These are phyloP conservation scores for Trichosanthes truncata DNA, from an alignment of 306 rosid species.

Conservation along the genomic window DNA sequence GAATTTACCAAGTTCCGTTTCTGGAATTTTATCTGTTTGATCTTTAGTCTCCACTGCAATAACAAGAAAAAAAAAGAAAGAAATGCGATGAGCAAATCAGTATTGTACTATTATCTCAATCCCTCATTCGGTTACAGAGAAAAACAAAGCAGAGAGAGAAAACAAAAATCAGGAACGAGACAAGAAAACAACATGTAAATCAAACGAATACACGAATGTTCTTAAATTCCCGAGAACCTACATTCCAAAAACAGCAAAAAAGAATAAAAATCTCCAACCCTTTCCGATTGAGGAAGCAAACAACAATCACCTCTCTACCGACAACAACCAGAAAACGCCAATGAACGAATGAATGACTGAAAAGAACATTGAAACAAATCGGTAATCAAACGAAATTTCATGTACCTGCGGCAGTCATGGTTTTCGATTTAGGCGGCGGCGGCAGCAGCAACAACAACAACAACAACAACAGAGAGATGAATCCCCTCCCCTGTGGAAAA, in stretches of 20 bases:
- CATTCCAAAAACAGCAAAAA: no score
- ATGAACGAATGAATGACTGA: neutral
- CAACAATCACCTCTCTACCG: neutral
- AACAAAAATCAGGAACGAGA: neutral
- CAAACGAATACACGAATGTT: no score
- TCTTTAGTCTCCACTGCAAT: constrained; percentile 11
- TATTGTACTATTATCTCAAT: no score
- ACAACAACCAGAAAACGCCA: neutral
- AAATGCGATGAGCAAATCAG: neutral
- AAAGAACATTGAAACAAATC: neutral
- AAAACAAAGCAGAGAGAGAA: neutral
- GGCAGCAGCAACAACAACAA: no score
- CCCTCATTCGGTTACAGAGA: neutral
- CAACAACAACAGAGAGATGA: constrained; percentile 12
- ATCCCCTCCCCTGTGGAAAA: neutral
- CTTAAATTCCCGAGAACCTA: no score
- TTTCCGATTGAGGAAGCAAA: no score
- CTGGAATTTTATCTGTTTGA: neutral
- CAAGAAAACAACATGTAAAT: neutral
- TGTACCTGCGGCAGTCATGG: constrained; percentile 37
- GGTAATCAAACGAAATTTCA: neutral
- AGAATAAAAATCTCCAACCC: no score
- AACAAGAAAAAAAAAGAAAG: neutral
- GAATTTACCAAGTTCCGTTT: neutral
- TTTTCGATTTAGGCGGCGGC: neutral